Conservation (phyloP, 352 stramenopile species). For the Phytophthora ramorum region DNA sequence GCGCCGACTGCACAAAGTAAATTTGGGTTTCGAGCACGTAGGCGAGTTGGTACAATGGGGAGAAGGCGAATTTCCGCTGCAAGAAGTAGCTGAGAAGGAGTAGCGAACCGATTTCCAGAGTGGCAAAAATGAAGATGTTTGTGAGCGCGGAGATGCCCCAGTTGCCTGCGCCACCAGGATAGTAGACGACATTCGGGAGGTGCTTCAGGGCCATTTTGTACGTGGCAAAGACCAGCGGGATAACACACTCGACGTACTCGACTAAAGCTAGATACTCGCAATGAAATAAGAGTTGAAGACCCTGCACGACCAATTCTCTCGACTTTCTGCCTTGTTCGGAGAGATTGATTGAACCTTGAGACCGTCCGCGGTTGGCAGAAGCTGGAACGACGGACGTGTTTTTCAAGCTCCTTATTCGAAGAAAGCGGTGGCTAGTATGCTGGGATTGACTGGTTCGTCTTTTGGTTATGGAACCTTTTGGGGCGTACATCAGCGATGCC, state of each 20-base stretch:
- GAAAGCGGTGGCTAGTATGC: not conserved
- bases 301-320: constrained; percentile 16
- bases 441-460: not conserved
- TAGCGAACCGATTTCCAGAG: constrained; percentile 43
- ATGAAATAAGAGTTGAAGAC: constrained; percentile 42
- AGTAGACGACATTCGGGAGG: constrained; percentile 47
- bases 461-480: not conserved
- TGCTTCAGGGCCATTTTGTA: constrained; percentile 41
- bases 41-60: constrained; percentile 36
- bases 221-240: constrained; percentile 40
- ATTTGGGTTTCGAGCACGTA: constrained; percentile 48
- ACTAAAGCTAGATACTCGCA: constrained; percentile 43
- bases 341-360: not conserved
- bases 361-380: not conserved
- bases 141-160: not conserved
- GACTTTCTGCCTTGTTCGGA: not conserved
- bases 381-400: not conserved
- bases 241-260: constrained; percentile 52
- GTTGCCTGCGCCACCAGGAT: constrained; percentile 13
- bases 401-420: not conserved
- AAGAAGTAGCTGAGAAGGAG: constrained; percentile 28
- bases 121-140: constrained; percentile 31
- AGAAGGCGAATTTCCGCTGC: constrained; percentile 38
- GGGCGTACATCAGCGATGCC: not conserved
- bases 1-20: constrained; percentile 4